Conservation (phyloP, 148 eudicot genomes). For the Amaranthus palmeri region DNA sequence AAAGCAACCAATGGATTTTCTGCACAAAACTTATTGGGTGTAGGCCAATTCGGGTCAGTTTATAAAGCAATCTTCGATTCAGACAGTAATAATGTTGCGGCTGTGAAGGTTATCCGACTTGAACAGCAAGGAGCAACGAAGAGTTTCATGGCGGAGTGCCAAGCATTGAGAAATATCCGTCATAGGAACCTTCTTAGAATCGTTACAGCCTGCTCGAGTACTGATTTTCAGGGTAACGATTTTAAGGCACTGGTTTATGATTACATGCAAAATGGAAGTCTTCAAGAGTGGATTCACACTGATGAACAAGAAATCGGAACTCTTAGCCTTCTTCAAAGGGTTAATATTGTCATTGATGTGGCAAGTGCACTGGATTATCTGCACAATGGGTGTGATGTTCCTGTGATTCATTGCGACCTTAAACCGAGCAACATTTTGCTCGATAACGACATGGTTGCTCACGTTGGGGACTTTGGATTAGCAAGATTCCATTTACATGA, state of each 20-base stretch:
- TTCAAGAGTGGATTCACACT: constrained; percentile 24
- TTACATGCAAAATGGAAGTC: constrained; percentile 29
- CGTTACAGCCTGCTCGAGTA: constrained; percentile 30
- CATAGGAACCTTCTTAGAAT: constrained; percentile 28
- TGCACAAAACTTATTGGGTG: constrained; percentile 16
- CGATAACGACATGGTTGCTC: constrained; percentile 12
- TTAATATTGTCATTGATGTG: constrained; percentile 24
- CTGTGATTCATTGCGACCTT: constrained; percentile 26
- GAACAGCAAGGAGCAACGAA: constrained; percentile 14
- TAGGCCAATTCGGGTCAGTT: constrained; percentile 22
- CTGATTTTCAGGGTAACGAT: constrained; percentile 21
- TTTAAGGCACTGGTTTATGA: constrained; percentile 33
- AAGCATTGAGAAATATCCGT: constrained; percentile 23
- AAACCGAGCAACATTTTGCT: constrained; percentile 30
- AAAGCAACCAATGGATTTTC: constrained; percentile 25
- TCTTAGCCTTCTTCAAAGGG: constrained; percentile 20
- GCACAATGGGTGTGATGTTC: constrained; percentile 20
- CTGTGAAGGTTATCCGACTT: constrained; percentile 26
- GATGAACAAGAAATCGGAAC: not conserved
- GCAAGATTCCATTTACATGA: constrained; percentile 13
- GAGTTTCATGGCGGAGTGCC: constrained; percentile 34
- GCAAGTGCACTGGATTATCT: constrained; percentile 25
- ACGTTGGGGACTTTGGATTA: constrained; percentile 28
- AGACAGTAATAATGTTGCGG: constrained; percentile 2
- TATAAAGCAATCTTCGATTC: constrained; percentile 16